A percentile compares a stretch with the other conserved stretches of the same genome.
phyloP scores from a whole-genome alignment of 2,329 filamentous ascomycete species.

The Xylaria sp. region DNA sequence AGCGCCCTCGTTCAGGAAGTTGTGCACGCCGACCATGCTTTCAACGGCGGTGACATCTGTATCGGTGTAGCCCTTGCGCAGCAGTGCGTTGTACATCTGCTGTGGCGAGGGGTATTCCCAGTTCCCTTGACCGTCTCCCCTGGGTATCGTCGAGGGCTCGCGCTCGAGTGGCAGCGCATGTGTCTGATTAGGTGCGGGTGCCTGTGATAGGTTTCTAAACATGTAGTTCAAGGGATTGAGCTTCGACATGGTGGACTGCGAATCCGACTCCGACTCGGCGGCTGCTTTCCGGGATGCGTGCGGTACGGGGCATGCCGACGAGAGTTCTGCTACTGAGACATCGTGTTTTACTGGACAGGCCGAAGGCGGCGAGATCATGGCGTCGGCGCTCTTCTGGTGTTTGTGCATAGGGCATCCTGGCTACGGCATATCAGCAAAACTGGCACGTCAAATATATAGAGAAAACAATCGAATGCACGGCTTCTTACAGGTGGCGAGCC shows the following conservation, averaged over 20 bases:
- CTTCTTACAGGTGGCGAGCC: slow-evolving; percentile 56
- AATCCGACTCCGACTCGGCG: slow-evolving; percentile 43
- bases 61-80: slow-evolving; percentile 95
- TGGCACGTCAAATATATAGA: slow-evolving; percentile 3
- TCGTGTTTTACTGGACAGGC: slow-evolving; percentile 50
- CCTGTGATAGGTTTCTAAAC: slow-evolving; percentile 87
- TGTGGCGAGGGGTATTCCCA: slow-evolving; percentile 99
- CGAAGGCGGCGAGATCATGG: slow-evolving; percentile 51
- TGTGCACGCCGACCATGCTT: slow-evolving; percentile 97
- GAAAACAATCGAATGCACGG: neutral
- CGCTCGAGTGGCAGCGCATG: slow-evolving; percentile 80
- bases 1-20: slow-evolving; percentile 96
- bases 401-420: slow-evolving; percentile 69
- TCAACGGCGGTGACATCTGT: slow-evolving; percentile 94
- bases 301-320: slow-evolving; percentile 57
- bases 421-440: slow-evolving; percentile 51
- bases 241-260: slow-evolving; percentile 63
- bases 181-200: slow-evolving; percentile 77
- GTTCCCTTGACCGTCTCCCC: slow-evolving; percentile 78
- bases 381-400: slow-evolving; percentile 58
- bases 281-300: slow-evolving; percentile 50
- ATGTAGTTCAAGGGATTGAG: slow-evolving; percentile 89
- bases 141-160: slow-evolving; percentile 91
- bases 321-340: neutral
- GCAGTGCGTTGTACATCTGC: slow-evolving; percentile 99